Evolutionary conservation across 768 basidiomycete species (phyloP).

Genomic region (Melanogaster broomeanus): DNA sequence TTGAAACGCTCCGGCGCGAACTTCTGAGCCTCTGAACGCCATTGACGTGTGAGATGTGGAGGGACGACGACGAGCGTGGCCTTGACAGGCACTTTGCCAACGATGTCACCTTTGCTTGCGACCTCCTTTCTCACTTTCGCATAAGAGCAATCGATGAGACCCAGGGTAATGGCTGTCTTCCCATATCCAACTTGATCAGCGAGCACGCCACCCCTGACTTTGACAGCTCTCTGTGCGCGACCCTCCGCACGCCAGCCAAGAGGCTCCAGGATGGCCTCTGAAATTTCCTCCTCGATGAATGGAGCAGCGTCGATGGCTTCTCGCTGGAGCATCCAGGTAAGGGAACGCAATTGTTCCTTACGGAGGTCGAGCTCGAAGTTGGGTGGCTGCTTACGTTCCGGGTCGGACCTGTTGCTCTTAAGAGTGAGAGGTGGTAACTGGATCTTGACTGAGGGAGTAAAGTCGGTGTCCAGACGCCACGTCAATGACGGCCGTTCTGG

Average conservation of each 20-base stretch:
- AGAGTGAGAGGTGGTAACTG: conserved; percentile 67
- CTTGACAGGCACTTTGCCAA: conserved; percentile 73
- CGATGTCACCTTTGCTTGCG: conserved; percentile 42
- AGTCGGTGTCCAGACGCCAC: conserved; percentile 85
- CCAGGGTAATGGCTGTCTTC: conserved; percentile 94
- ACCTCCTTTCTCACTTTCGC: conserved; percentile 61
- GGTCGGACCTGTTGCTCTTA: conserved; percentile 73
- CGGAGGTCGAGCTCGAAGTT: conserved; percentile 74
- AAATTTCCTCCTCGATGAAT: conserved; percentile 93
- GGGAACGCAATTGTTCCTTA: conserved; percentile 84
- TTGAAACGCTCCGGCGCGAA: conserved; percentile 55
- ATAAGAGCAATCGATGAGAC: conserved; percentile 75
- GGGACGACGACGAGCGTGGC: conserved; percentile 87
- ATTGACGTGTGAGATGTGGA: conserved; percentile 87
- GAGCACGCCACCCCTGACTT: conserved; percentile 84
- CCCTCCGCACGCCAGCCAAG: conserved; percentile 96
- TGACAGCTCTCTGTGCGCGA: conserved; percentile 75
- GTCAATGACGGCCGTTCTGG: conserved; percentile 52
- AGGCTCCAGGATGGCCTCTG: conserved; percentile 83
- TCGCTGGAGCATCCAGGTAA: conserved; percentile 90
- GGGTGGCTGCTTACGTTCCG: conserved; percentile 72
- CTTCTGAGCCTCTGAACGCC: conserved; percentile 84
- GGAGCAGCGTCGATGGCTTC: conserved; percentile 65
- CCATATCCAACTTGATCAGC: conserved; percentile 98
- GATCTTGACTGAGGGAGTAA: conserved; percentile 61